A percentile compares a stretch with the other conserved stretches of the same genome.
Conservation (phyloP, 345 rosid genomes). For the sweet orange (Citrus sinensis) region DNA sequence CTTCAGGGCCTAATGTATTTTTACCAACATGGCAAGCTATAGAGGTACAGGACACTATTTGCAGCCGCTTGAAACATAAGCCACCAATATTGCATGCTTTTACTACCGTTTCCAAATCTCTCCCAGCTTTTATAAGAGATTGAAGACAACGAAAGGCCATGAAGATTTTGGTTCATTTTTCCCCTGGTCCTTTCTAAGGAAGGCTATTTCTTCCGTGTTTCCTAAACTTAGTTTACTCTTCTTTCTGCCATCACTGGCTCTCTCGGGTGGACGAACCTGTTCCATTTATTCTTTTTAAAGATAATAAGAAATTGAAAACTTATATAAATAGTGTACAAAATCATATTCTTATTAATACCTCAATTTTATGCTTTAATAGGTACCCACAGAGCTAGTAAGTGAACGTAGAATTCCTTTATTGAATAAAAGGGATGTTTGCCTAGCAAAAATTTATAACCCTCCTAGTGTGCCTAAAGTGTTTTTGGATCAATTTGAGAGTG, state of each 20-base stretch:
- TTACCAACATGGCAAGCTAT: background rate
- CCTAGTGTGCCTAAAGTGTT: background rate
- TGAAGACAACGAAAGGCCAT: background rate
- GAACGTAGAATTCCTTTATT: background rate
- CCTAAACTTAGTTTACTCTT: constrained; percentile 24
- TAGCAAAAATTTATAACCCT: background rate
- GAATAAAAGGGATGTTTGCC: background rate
- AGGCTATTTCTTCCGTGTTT: constrained; percentile 16
- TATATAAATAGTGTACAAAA: background rate
- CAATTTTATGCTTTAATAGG: background rate
- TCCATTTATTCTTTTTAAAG: too few relatives aligned
- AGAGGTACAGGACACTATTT: background rate
- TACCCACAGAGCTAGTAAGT: background rate
- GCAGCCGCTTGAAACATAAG: background rate
- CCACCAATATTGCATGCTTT: constrained; percentile 1
- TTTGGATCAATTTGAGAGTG: background rate
- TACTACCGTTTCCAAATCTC: constrained; percentile 7
- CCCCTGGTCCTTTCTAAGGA: constrained; percentile 19
- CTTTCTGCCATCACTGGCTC: constrained; percentile 18
- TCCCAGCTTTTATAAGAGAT: constrained; percentile 14
- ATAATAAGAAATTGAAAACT: too few relatives aligned
- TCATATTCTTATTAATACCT: background rate
- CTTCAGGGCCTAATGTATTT: background rate
- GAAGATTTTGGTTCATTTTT: constrained; percentile 11
- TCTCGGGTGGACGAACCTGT: background rate